phyloP scores from a whole-genome alignment of 495 filamentous ascomycete genomes.

The Daldinia grandis region DNA sequence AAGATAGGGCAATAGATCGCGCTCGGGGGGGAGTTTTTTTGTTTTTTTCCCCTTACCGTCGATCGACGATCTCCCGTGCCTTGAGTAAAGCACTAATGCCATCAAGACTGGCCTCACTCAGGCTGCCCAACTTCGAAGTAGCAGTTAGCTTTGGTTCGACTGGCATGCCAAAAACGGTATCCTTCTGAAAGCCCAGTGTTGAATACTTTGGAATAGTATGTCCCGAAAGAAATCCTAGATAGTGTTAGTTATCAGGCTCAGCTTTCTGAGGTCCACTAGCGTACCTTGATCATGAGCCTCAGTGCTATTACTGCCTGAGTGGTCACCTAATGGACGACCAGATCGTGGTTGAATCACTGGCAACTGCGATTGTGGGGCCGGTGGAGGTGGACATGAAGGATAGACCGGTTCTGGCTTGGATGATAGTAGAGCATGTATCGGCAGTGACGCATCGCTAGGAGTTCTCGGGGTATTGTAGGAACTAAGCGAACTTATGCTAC shows the following conservation, averaged over 20 bases:
- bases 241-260: slow-evolving; percentile 4
- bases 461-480: slow-evolving; percentile 49
- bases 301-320: slow-evolving; percentile 6
- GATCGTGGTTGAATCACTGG: slow-evolving; percentile 33
- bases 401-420: slow-evolving; percentile 46
- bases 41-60: slow-evolving; percentile 36
- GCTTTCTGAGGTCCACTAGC: neutral
- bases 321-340: slow-evolving; percentile 30
- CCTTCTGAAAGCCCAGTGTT: slow-evolving; percentile 18
- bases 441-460: slow-evolving; percentile 53
- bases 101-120: slow-evolving; percentile 46
- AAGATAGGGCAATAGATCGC: neutral
- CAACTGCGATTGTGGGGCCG: slow-evolving; percentile 28
- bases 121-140: slow-evolving; percentile 14
- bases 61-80: slow-evolving; percentile 63
- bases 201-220: slow-evolving; percentile 22
- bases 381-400: neutral
- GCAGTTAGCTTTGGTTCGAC: slow-evolving; percentile 10
- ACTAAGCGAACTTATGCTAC: slow-evolving; percentile 46
- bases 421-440: slow-evolving; percentile 56
- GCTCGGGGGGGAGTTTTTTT: too few species aligned
- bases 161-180: slow-evolving; percentile 19
- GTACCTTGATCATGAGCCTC: slow-evolving; percentile 22
- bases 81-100: slow-evolving; percentile 63
- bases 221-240: slow-evolving; percentile 17